phyloP scores from a whole-genome alignment of 1,284 basidiomycete genomes.

The Ceratobasidium sp. region DNA sequence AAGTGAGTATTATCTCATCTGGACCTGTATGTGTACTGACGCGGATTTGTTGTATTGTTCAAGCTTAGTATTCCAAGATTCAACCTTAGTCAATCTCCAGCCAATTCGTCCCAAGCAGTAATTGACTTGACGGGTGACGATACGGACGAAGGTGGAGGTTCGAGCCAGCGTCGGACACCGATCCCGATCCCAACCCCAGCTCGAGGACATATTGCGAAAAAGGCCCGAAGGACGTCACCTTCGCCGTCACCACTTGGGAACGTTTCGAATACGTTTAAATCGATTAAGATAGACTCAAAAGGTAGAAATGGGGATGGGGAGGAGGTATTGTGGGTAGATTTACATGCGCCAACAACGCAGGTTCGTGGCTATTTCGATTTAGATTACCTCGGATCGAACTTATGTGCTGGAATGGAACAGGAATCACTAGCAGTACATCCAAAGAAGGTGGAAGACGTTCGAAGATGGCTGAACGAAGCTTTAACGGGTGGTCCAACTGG shows the following conservation, averaged over 20 bases:
- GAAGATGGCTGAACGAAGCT: slow-evolving; percentile 88
- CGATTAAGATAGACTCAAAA: not conserved
- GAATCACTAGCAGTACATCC: slow-evolving; percentile 90
- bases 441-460: slow-evolving; percentile 87
- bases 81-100: slow-evolving; percentile 31
- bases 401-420: slow-evolving; percentile 58
- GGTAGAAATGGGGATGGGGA: not conserved
- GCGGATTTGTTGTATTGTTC: not conserved
- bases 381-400: not conserved
- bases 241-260: slow-evolving; percentile 28
- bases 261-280: not conserved
- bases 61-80: slow-evolving; percentile 42
- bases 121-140: slow-evolving; percentile 40
- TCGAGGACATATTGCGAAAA: slow-evolving; percentile 21
- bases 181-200: slow-evolving; percentile 24
- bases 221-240: slow-evolving; percentile 20
- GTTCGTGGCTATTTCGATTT: not conserved
- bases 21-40: too few relatives aligned
- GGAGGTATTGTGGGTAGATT: slow-evolving; percentile 34
- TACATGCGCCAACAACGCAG: slow-evolving; percentile 31
- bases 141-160: not conserved
- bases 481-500: slow-evolving; percentile 77
- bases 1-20: too few relatives aligned
- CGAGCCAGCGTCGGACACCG: slow-evolving; percentile 7
- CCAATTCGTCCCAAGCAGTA: not conserved